Percentiles rank a stretch among this genome's conserved stretches.
Conservation (phyloP, 169 alveolate species). For the Plasmodium cynomolgi region DNA sequence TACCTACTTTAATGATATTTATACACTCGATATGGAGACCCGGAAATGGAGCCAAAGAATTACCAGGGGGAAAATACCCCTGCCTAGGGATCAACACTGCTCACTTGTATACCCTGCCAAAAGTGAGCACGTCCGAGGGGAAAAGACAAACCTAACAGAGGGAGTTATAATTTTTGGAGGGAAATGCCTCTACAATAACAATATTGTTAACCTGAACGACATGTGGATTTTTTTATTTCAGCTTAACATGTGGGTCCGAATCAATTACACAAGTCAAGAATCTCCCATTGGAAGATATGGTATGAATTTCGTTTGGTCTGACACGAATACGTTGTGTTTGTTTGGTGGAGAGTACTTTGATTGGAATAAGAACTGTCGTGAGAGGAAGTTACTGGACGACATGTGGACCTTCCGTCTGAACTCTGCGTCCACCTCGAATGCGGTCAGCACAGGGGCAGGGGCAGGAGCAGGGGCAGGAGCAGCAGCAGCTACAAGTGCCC, state of each 20-base stretch:
- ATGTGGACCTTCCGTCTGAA: constrained; percentile 86
- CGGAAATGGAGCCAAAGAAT: constrained; percentile 80
- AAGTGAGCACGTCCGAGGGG: constrained; percentile 83
- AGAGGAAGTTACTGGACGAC: constrained; percentile 86
- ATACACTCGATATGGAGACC: constrained; percentile 87
- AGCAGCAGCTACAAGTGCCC: not conserved
- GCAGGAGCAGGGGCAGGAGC: not conserved
- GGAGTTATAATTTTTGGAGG: constrained; percentile 74
- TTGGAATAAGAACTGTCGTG: constrained; percentile 77
- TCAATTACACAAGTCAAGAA: constrained; percentile 84
- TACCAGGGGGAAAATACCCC: constrained; percentile 84
- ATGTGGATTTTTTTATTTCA: constrained; percentile 90
- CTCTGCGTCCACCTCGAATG: not conserved
- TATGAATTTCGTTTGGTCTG: constrained; percentile 89
- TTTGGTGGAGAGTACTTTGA: constrained; percentile 91
- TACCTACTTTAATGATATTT: constrained; percentile 86
- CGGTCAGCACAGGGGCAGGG: not conserved
- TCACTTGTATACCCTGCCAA: constrained; percentile 90
- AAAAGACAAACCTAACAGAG: constrained; percentile 73
- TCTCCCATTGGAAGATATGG: constrained; percentile 92
- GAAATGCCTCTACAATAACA: constrained; percentile 77
- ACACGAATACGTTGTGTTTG: constrained; percentile 86
- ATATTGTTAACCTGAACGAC: constrained; percentile 87
- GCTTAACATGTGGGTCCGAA: constrained; percentile 87
- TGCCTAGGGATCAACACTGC: constrained; percentile 90